A percentile compares a stretch with the other conserved stretches of the same genome.
Evolutionary conservation across 208 protist species (phyloP).

Genomic region (Wallacemonas sp.): DNA sequence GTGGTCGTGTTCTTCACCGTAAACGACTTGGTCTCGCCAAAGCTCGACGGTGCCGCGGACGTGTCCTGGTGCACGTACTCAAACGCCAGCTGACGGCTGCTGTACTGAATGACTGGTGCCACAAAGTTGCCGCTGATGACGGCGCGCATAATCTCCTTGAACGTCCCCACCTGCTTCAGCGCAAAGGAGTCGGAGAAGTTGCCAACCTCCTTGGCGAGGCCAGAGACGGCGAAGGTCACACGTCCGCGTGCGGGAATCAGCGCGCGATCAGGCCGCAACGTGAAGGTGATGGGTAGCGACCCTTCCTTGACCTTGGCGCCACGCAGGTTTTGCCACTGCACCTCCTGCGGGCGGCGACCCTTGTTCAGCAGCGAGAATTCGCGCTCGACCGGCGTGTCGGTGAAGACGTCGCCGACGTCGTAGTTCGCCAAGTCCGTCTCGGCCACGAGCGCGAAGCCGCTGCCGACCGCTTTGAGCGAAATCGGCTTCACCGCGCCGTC

Average conservation of each 20-base stretch:
- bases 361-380: conserved; percentile 87
- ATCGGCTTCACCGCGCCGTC: conserved; percentile 41
- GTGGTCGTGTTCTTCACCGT: conserved; percentile 89
- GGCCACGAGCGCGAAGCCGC: conserved; percentile 89
- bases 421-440: conserved; percentile 41
- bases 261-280: conserved; percentile 73
- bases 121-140: conserved; percentile 84
- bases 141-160: conserved; percentile 78
- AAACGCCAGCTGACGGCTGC: conserved; percentile 76
- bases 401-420: conserved; percentile 93
- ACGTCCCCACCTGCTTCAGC: conserved; percentile 79
- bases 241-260: conserved; percentile 57
- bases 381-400: conserved; percentile 47
- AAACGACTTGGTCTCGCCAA: conserved; percentile 47
- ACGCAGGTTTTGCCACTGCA: conserved; percentile 88
- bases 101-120: conserved; percentile 81
- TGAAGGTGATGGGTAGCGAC: conserved; percentile 72
- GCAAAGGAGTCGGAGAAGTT: conserved; percentile 74
- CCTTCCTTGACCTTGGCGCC: conserved; percentile 69
- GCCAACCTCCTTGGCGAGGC: conserved; percentile 45
- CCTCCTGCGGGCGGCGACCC: conserved; percentile 81
- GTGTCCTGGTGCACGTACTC: conserved; percentile 68
- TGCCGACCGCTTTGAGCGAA: conserved; percentile 77
- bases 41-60: background rate
- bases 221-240: conserved; percentile 70